Conservation (phyloP, 179 eudicot species). For the Corrigiola litoralis region DNA sequence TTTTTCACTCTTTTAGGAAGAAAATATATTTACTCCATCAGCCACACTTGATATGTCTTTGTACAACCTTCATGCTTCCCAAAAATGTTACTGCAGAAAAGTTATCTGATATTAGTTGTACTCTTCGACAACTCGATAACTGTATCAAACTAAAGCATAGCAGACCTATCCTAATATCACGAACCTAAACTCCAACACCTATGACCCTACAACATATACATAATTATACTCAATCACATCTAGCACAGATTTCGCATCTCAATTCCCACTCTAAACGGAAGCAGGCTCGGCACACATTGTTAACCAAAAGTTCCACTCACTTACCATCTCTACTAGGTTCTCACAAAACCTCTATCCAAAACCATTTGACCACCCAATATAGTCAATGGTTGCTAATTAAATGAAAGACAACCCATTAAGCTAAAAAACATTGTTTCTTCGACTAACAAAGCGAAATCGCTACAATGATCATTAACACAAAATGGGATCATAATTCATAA, state of each 20-base stretch:
- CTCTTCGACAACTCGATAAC: slow-evolving; percentile 23
- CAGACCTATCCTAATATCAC: slow-evolving; percentile 11
- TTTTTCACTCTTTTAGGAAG: slow-evolving; percentile 21
- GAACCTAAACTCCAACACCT: slow-evolving; percentile 1
- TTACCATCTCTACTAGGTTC: not conserved
- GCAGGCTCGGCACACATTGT: too few species aligned
- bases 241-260: not conserved
- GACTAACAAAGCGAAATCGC: not conserved
- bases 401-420: not conserved
- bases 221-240: not conserved
- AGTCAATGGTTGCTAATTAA: not conserved
- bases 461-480: not conserved
- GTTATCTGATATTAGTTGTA: slow-evolving; percentile 25
- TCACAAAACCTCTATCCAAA: not conserved
- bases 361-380: not conserved
- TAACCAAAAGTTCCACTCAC: not conserved
- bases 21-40: slow-evolving; percentile 19
- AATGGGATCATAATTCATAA: not conserved
- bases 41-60: slow-evolving; percentile 23
- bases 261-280: not conserved
- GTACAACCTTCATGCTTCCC: slow-evolving; percentile 30
- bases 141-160: slow-evolving; percentile 21
- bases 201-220: not conserved
- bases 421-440: not conserved
- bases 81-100: slow-evolving; percentile 31